These are phyloP conservation scores for Carex pumila DNA, from an alignment of 176 grass and related monocot species.

Conservation along the genomic window DNA sequence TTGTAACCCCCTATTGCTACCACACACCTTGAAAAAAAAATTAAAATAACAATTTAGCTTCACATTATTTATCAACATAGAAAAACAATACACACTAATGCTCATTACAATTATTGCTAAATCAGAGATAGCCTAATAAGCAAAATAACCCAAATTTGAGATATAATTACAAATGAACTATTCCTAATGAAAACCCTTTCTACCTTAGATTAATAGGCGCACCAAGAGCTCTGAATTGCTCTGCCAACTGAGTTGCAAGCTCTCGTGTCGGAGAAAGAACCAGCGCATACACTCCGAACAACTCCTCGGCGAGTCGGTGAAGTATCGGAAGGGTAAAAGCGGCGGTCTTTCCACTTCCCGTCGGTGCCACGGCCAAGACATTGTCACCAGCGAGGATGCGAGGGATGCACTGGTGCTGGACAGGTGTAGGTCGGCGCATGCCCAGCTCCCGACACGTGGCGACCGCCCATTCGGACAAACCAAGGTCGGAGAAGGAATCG, in stretches of 20 bases:
- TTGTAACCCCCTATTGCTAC: slow-evolving; percentile 74
- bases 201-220: slow-evolving; percentile 47
- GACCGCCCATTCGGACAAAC: slow-evolving; percentile 67
- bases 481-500: slow-evolving; percentile 54
- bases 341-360: slow-evolving; percentile 89
- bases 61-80: not conserved
- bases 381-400: slow-evolving; percentile 65
- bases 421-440: slow-evolving; percentile 51
- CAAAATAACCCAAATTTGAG: not conserved
- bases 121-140: not conserved
- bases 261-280: slow-evolving; percentile 69
- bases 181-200: not conserved
- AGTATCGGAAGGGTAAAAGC: slow-evolving; percentile 80
- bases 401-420: slow-evolving; percentile 82
- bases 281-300: slow-evolving; percentile 70
- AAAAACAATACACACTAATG: not conserved
- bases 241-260: slow-evolving; percentile 76
- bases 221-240: slow-evolving; percentile 92
- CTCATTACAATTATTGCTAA: not conserved
- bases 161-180: not conserved
- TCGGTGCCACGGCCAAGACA: slow-evolving; percentile 76
- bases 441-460: slow-evolving; percentile 49
- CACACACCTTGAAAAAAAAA: slow-evolving; percentile 41
- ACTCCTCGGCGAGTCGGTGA: slow-evolving; percentile 64
- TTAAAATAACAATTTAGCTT: not conserved